Evolutionary conservation across 106 monocot genomes (phyloP).

Genomic region (Gastrodia elata): DNA sequence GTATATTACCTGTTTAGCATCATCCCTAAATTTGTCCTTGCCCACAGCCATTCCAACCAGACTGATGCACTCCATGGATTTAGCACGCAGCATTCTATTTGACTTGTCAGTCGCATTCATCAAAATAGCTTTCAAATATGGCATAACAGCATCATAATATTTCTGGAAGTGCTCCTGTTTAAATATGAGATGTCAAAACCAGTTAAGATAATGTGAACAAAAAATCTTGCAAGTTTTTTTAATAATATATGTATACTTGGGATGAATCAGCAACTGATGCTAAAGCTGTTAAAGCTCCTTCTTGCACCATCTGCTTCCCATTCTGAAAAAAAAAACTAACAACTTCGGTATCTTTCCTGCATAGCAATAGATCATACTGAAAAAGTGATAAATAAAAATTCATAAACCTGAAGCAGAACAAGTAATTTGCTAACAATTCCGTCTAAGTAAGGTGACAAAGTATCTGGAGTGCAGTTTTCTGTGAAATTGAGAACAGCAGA

Average conservation of each 20-base stretch:
- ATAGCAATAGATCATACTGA: neutral
- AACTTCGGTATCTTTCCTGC: neutral
- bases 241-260: too few species aligned
- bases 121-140: constrained; percentile 82
- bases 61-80: constrained; percentile 97
- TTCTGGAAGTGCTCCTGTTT: constrained; percentile 90
- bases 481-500: constrained; percentile 96
- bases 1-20: constrained; percentile 73
- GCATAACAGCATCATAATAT: constrained; percentile 96
- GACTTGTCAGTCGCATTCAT: constrained; percentile 94
- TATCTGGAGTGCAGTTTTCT: constrained; percentile 89
- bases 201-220: constrained; percentile 1
- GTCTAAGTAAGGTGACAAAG: constrained; percentile 87
- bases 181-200: constrained; percentile 8
- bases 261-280: constrained; percentile 98
- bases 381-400: neutral
- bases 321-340: constrained; percentile 29
- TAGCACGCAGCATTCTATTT: constrained; percentile 94
- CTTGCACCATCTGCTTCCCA: constrained; percentile 95
- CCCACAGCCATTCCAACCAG: constrained; percentile 97
- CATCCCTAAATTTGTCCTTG: constrained; percentile 89
- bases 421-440: constrained; percentile 89
- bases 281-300: constrained; percentile 88
- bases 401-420: constrained; percentile 64
- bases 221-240: constrained; percentile 4